Conservation (phyloP, 1,139 yeast species). For the Blastobotrys aristatus region DNA sequence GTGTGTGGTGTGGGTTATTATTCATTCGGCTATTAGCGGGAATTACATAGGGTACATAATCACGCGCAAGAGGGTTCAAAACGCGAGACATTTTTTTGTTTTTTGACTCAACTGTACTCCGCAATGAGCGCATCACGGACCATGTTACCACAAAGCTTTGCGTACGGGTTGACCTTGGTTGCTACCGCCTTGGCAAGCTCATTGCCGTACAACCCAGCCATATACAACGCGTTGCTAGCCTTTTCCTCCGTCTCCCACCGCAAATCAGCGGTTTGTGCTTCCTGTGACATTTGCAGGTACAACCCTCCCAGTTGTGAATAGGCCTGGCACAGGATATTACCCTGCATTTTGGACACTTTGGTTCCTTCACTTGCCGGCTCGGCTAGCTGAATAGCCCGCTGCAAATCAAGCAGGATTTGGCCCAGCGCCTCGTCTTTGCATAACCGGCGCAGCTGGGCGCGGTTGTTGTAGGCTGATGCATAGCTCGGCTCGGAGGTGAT, state of each 20-base stretch:
- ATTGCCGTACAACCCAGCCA: constrained; percentile 32
- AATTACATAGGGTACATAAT: neutral
- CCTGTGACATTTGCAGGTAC: constrained; percentile 21
- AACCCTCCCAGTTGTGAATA: constrained; percentile 31
- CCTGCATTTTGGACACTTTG: constrained; percentile 31
- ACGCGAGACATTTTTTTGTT: neutral
- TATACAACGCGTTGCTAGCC: constrained; percentile 28
- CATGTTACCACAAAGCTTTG: constrained; percentile 34
- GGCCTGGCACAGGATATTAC: constrained; percentile 30
- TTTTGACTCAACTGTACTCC: constrained; percentile 7
- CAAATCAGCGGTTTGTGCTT: constrained; percentile 7
- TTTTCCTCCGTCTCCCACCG: constrained; percentile 29
- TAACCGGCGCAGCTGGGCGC: constrained; percentile 30
- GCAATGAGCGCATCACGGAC: constrained; percentile 20
- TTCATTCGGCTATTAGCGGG: neutral
- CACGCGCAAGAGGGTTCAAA: neutral
- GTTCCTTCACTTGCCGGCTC: constrained; percentile 15
- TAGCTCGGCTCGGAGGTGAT: constrained; percentile 27
- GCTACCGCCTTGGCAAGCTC: constrained; percentile 28
- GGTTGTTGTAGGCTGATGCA: constrained; percentile 34
- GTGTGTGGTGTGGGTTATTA: no score
- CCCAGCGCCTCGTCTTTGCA: neutral
- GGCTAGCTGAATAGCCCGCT: constrained; percentile 28
- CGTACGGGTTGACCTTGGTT: constrained; percentile 32
- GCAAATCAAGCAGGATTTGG: constrained; percentile 20